phyloP scores from a whole-genome alignment of 306 rosid species.

The Cucumis melo region DNA sequence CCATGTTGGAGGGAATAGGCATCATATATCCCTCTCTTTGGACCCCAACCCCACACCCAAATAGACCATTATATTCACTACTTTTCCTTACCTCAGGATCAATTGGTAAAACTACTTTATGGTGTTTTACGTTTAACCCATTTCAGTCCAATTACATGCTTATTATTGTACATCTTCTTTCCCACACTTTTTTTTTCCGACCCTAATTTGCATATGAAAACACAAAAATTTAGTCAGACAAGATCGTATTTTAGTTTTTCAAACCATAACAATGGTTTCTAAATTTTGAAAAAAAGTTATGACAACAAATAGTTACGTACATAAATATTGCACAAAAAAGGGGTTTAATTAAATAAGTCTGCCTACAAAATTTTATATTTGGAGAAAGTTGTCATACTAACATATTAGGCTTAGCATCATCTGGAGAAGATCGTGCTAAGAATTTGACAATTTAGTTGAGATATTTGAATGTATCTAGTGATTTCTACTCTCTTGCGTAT shows the following conservation, averaged over 20 bases:
- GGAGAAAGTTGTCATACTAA: no score
- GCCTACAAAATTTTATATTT: no score
- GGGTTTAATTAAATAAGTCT: no score
- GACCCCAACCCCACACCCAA: not conserved
- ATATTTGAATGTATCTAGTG: no score
- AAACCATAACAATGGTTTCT: not conserved
- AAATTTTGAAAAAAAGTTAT: no score
- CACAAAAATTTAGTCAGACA: not conserved
- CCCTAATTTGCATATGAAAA: not conserved
- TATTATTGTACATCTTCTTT: not conserved
- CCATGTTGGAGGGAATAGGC: not conserved
- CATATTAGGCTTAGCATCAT: no score
- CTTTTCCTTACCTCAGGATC: not conserved
- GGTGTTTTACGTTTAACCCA: not conserved
- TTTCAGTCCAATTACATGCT: not conserved
- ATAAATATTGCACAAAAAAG: no score
- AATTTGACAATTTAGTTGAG: no score
- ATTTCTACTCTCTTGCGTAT: no score
- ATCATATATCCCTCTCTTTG: not conserved
- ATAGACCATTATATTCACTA: not conserved
- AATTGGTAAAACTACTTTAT: not conserved
- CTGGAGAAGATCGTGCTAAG: no score
- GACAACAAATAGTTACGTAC: no score
- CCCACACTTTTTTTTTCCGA: not conserved
- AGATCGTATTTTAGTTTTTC: no score